These are phyloP conservation scores for Stentor roeselii DNA, from an alignment of 73 alveolate genomes.

Conservation along the genomic window DNA sequence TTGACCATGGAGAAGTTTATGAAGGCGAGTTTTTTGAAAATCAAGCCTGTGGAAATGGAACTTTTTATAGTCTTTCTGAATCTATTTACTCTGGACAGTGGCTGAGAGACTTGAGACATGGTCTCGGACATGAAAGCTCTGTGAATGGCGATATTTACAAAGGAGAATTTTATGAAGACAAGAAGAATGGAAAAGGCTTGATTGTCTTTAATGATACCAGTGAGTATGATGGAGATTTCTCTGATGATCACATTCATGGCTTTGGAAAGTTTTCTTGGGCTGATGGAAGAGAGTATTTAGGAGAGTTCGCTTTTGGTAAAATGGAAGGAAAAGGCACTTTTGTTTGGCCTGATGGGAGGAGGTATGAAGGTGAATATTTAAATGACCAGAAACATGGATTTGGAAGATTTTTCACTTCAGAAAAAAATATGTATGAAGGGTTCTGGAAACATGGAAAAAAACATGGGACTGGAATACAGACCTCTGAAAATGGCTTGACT, in stretches of 20 bases:
- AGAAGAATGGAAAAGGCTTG: slow-evolving; percentile 63
- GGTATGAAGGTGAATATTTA: slow-evolving; percentile 52
- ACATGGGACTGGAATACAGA: slow-evolving; percentile 38
- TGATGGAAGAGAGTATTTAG: slow-evolving; percentile 15
- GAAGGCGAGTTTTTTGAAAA: slow-evolving; percentile 53
- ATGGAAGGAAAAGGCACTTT: slow-evolving; percentile 66
- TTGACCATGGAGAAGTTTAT: slow-evolving; percentile 50
- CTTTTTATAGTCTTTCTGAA: slow-evolving; percentile 36
- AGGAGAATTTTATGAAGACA: slow-evolving; percentile 38
- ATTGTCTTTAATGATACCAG: slow-evolving; percentile 66
- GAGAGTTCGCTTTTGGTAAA: not conserved
- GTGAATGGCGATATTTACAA: slow-evolving; percentile 44
- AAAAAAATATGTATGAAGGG: slow-evolving; percentile 52
- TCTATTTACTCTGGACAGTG: slow-evolving; percentile 49
- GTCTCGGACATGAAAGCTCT: slow-evolving; percentile 28
- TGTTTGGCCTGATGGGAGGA: slow-evolving; percentile 62
- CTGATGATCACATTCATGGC: slow-evolving; percentile 28
- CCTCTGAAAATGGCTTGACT: not conserved
- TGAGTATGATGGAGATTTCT: slow-evolving; percentile 63
- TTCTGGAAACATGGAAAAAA: slow-evolving; percentile 69
- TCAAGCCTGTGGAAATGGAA: slow-evolving; percentile 65
- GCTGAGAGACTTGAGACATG: slow-evolving; percentile 26
- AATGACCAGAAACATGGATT: slow-evolving; percentile 53
- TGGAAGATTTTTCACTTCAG: slow-evolving; percentile 49
- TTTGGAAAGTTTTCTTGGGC: slow-evolving; percentile 5